Base-by-base conservation (phyloP, 331 rosid genomes). In the Acacia concinna region DNA sequence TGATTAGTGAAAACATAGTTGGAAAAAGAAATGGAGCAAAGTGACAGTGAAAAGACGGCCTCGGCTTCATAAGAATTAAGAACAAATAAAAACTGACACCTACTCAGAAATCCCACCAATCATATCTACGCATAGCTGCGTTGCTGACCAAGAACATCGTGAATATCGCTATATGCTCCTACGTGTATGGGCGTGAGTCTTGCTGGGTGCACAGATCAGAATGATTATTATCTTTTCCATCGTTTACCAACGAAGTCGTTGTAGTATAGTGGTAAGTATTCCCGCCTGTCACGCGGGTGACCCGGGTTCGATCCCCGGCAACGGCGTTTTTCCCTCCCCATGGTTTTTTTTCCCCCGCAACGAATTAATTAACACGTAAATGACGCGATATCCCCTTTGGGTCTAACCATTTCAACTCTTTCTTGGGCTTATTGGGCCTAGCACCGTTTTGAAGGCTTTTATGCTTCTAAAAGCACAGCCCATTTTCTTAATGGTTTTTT, bases 221-320 rank as follows among this genome's bases (percentile, higher is more conserved):
- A 47, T 17, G 3, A 1, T 0, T 44, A 47, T 5, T 0, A 6
- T 0, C 8, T 6, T n/a, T 6, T 2, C n/a, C n/a, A n/a, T n/a
- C n/a, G n/a, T n/a, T 0, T 8, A 0, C 18, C 30, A 62, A 37
- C 13, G 0, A 3, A 0, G 97, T 91, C 98, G 97, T 96, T 88
- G 98, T 93, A 90, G 97, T 91, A 90, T 95, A 90, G 98, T 90
- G 97, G 96, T 95, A 1, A 95, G 96, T 93, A 95, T 90, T 91
- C 83, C 89, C 91, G 94, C 92, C 96, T 91, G 96, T 91, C 98
- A 91, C 92, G 87, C 93, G 92, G 97, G 91, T 64, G 97, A 91
- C 96, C 92, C 91, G 92, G 94, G 94, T 96, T 93, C 93, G 94
- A 90, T 96, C 97, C 93, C 90, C 91, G 93, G 91, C 96, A 91